These are phyloP conservation scores for Hordeum vulgare DNA, from an alignment of 176 grass and related monocot species.

Conservation along the genomic window DNA sequence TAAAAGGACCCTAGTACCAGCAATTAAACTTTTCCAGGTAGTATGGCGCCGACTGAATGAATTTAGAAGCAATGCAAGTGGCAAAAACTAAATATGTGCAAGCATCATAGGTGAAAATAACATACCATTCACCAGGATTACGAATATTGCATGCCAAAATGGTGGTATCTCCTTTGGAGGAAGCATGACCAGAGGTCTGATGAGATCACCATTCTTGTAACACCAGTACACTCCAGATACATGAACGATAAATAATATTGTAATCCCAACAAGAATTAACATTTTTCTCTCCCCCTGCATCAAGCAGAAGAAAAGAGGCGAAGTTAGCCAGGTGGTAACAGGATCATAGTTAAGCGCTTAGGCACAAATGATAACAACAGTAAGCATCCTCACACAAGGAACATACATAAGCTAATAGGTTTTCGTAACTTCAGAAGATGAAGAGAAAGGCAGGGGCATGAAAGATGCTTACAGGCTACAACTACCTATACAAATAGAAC, in stretches of 20 bases:
- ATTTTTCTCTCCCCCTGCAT: slow-evolving; percentile 86
- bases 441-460: neutral
- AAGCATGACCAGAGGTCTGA: slow-evolving; percentile 76
- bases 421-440: neutral
- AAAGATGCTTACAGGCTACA: neutral
- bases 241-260: slow-evolving; percentile 73
- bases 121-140: slow-evolving; percentile 97
- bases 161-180: slow-evolving; percentile 95
- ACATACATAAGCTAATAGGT: neutral
- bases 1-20: neutral
- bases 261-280: slow-evolving; percentile 81
- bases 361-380: neutral
- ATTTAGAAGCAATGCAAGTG: neutral
- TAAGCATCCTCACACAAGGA: neutral
- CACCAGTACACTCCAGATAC: slow-evolving; percentile 94
- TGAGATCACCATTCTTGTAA: slow-evolving; percentile 88
- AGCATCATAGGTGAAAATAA: neutral
- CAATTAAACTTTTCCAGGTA: slow-evolving; percentile 10
- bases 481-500: neutral
- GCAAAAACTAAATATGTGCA: neutral
- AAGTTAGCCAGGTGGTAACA: slow-evolving; percentile 14
- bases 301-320: neutral
- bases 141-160: slow-evolving; percentile 97
- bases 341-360: neutral
- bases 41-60: neutral